phyloP scores from a whole-genome alignment of 2,329 filamentous ascomycete species.

The Claviceps citrina region DNA sequence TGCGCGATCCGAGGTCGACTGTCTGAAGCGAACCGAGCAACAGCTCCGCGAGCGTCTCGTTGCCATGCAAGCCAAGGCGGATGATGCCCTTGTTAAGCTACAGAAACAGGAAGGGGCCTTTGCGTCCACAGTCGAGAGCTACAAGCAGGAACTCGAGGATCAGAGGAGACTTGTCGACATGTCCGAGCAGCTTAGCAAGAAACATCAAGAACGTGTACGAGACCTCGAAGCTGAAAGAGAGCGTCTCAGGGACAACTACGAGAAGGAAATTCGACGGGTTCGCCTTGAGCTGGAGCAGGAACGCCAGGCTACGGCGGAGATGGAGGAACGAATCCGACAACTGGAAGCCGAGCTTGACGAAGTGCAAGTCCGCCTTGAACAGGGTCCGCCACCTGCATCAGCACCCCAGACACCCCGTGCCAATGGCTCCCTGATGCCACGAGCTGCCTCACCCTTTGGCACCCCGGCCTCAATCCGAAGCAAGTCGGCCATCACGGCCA shows the following conservation, averaged over 20 bases:
- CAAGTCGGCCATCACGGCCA: constrained; percentile 42
- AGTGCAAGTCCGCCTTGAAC: constrained; percentile 33
- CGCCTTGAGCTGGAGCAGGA: constrained; percentile 42
- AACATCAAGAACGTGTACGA: constrained; percentile 52
- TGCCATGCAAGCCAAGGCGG: constrained; percentile 71
- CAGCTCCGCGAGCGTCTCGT: constrained; percentile 67
- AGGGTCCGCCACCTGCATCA: constrained; percentile 28
- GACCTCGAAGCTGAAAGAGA: constrained; percentile 52
- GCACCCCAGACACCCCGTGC: constrained; percentile 44
- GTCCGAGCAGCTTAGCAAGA: constrained; percentile 60
- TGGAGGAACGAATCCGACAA: constrained; percentile 33
- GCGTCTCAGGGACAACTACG: constrained; percentile 46
- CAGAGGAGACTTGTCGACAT: constrained; percentile 68
- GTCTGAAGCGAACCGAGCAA: constrained; percentile 64
- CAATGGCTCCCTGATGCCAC: constrained; percentile 38
- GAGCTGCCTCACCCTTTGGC: constrained; percentile 45
- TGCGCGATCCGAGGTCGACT: constrained; percentile 58
- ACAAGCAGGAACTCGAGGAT: constrained; percentile 72
- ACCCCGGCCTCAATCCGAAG: constrained; percentile 43
- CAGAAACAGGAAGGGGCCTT: constrained; percentile 76
- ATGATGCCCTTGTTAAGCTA: constrained; percentile 66
- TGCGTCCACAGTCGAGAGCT: constrained; percentile 68
- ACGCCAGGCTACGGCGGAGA: constrained; percentile 28
- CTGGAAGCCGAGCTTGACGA: constrained; percentile 40
- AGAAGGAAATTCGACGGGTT: constrained; percentile 41